Evolutionary conservation across 1,284 basidiomycete species (phyloP).

Genomic region (Ceratorhiza oryzae-sativae): DNA sequence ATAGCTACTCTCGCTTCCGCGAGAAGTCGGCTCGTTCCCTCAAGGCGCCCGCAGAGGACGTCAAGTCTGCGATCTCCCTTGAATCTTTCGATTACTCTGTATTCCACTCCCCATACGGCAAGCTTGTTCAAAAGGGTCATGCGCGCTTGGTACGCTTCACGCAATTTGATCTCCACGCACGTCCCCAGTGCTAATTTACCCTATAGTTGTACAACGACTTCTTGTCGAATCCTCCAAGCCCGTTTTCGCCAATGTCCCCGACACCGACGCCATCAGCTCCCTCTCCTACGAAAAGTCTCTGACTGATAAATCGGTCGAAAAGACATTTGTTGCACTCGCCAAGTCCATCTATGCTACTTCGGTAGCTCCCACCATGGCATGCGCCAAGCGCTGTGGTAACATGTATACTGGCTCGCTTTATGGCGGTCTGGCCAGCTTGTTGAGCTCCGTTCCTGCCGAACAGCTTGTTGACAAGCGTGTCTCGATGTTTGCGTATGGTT

Average conservation of each 20-base stretch:
- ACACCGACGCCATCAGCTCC: conserved; percentile 71
- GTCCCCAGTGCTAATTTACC: conserved; percentile 3
- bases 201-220: conserved; percentile 85
- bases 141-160: conserved; percentile 70
- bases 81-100: conserved; percentile 88
- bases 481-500: conserved; percentile 93
- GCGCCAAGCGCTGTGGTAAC: conserved; percentile 91
- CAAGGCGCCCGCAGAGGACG: conserved; percentile 57
- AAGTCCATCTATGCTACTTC: conserved; percentile 70
- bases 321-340: conserved; percentile 82
- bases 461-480: conserved; percentile 81
- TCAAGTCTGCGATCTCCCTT: conserved; percentile 66
- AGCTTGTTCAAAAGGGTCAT: conserved; percentile 97
- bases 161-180: not conserved
- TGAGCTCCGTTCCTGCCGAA: conserved; percentile 72
- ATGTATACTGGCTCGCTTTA: conserved; percentile 99
- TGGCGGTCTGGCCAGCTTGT: conserved; percentile 86
- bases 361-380: conserved; percentile 71
- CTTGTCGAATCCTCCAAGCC: conserved; percentile 77
- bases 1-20: conserved; percentile 86
- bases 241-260: conserved; percentile 76
- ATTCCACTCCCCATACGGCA: conserved; percentile 97
- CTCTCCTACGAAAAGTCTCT: conserved; percentile 76
- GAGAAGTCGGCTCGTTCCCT: conserved; percentile 76
- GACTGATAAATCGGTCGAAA: conserved; percentile 94